Base-by-base conservation (phyloP, 768 basidiomycete species). In the Podaxis sp. region DNA sequence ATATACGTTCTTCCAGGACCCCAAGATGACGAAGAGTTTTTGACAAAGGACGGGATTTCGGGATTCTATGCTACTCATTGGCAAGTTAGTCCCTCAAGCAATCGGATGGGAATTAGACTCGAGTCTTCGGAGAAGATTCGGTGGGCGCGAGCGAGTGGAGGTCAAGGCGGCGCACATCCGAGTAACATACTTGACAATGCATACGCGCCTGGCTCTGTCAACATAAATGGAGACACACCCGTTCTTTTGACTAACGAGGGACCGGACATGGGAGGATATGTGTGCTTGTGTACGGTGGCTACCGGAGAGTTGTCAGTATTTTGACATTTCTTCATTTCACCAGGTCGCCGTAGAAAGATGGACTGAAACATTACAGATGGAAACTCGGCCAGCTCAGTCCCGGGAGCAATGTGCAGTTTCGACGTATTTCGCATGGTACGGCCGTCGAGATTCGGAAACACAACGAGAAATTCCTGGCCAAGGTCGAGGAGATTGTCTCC, bases 181-280 rank as follows among this genome's bases (percentile, higher is more conserved):
- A 83, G 82, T 43, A 90, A 90, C 64, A 85, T 88, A 38, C 77
- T 87, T 19, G 84, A 87, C 62, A 86, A 85, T 51, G 84, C 80
- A 3, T 87, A 88, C 65, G 80, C 80, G 0, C 68, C 74, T 24
- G 86, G 85, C 4, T 75, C 80, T 0, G 66, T 88, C 63, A 88
- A 88, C 66, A 61, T 88, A 57, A 90, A 89, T 65, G 88, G 88
- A 1, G 88, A 90, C 67, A 88, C 86, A 0, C 87, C 89, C 0
- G 85, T 89, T 2, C 82, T 88, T n/a, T 72, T 88, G 55, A 79
- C 80, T 3, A 78, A 79, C 27, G 88, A 88, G 67, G 84, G 83
- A 0, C 86, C 85, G 0, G 84, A 85, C 69, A 85, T 85, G 80
- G 85, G 86, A 5, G 86, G 86, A 1, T 86, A 87, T 57, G 68